These are phyloP conservation scores for Rhizodiscina lignyota DNA, from an alignment of 495 filamentous ascomycete genomes.

Conservation along the genomic window DNA sequence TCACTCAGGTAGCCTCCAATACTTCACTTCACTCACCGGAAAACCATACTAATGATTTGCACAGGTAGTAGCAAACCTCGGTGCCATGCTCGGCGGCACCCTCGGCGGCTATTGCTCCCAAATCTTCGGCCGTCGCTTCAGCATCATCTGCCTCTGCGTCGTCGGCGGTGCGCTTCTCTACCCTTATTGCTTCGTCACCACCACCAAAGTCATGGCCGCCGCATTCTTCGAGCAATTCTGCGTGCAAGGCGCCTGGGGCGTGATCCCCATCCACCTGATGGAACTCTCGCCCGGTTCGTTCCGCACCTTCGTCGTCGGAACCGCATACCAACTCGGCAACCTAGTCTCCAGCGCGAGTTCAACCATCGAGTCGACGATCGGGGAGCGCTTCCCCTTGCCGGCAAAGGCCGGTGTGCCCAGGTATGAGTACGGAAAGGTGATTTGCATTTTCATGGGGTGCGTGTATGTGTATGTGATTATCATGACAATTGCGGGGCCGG, in stretches of 20 bases:
- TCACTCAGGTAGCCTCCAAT: constrained; percentile 74
- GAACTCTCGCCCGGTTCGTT: constrained; percentile 69
- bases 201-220: constrained; percentile 48
- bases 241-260: constrained; percentile 37
- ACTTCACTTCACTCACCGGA: too few species aligned
- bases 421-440: constrained; percentile 78
- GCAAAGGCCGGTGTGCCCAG: constrained; percentile 27
- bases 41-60: too few species aligned
- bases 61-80: constrained; percentile 74
- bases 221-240: constrained; percentile 91
- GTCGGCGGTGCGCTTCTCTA: constrained; percentile 66
- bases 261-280: constrained; percentile 56
- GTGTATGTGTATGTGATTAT: constrained; percentile 75
- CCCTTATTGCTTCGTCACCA: constrained; percentile 58
- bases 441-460: constrained; percentile 85
- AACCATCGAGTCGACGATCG: constrained; percentile 73
- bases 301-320: constrained; percentile 72
- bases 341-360: constrained; percentile 62
- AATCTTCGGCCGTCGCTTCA: constrained; percentile 68
- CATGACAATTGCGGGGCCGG: constrained; percentile 60
- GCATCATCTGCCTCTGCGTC: constrained; percentile 60
- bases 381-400: constrained; percentile 62
- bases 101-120: constrained; percentile 62
- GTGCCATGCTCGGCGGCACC: constrained; percentile 65
- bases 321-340: constrained; percentile 73